Base-by-base conservation (phyloP, 2,329 filamentous ascomycete species). In the Emericellopsis atlantica region DNA sequence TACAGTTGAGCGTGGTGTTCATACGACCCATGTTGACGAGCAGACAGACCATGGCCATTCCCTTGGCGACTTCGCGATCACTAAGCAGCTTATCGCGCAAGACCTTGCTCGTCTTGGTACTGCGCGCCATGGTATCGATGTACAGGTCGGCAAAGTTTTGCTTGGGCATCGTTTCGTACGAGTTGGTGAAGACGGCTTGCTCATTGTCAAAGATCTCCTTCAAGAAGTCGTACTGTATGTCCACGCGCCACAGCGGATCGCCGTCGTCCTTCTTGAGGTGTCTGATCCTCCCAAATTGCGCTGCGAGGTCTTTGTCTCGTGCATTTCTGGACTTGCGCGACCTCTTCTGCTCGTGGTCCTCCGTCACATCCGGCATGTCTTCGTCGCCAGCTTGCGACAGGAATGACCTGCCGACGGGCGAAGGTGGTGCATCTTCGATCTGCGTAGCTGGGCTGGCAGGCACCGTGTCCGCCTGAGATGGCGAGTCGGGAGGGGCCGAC, bases 1-100 rank as follows among this genome's bases (percentile, higher is more conserved):
- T 68, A 95, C 89, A 96, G 56, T 98, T 98, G 37, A 98, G 70
- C 0, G 92, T 98, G 2, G 92, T 98, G 62, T 98, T 98, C 92
- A 98, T 98, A 47, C 92, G 76, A 44, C 92, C 92, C 48, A 98
- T 85, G 55, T 98, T 98, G 58, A 98, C 92, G 52, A 98, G 67
- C 48, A 98, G 67, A 62, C 92, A 98, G 44, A 98, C 90, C 92
- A 98, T 98, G 40, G 92, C 92, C 92, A 98, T 98, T 55, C 87
- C 90, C 59, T 95, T 88, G 31, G 90, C 92, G 18, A 89, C 89
- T 48, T 87, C 81, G 54, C 86, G 81, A 58, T 98, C 92, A 50
- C 82, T 92, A 54, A 95, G 73, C 48, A 98, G 72, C 68, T 98
- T 96, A 62, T 98, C 92, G 60, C 94, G 87, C 48, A 98, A 71